Evolutionary conservation across 129 eudicot species (phyloP), one percentile per base, ranked within the genome.

Genomic region (Erigeron canadensis): DNA sequence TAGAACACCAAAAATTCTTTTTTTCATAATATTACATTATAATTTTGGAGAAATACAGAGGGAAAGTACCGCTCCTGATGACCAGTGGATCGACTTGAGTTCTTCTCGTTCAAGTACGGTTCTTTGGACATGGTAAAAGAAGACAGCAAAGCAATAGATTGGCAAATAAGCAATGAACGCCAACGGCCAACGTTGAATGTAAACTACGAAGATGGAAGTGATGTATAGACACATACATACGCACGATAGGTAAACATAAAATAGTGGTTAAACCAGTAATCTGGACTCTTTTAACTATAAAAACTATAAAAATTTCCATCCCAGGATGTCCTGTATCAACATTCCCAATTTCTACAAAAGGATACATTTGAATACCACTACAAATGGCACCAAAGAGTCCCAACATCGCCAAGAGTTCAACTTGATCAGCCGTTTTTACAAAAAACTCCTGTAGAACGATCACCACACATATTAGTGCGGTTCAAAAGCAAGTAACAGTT

Each of bases 361-460:
- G 91, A 89, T 92, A 92, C 98, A 92, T 87, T 80, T 92, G 98
- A 67, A 71, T 63, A 68, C 89, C 95, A 78, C 98, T 89, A 72
- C 80, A 58, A 68, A 92, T 87, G 78, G 95, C 96, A 70, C 98
- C 98, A 75, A 92, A 92, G 13, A 89, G 67, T 37, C 98, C 98
- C 88, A 92, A 70, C 91, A 92, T 89, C 44, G 95, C 91, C 98
- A 92, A 83, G 56, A 92, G 96, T 80, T 92, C 98, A 9, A 85
- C 80, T 83, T 82, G 80, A 77, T 92, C 95, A 41, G 96, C 95
- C 70, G 83, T 70, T 85, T 87, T 92, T 19, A 85, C 91, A 69
- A 92, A 80, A 85, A 77, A 89, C 64, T 92, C 98, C 96, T 92
- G 85, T 80, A 78, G 37, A 70, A 57, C 43, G 70, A 43, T 71